phyloP scores from a whole-genome alignment of 495 filamentous ascomycete genomes.

The Pseudotulostoma volvatum region DNA sequence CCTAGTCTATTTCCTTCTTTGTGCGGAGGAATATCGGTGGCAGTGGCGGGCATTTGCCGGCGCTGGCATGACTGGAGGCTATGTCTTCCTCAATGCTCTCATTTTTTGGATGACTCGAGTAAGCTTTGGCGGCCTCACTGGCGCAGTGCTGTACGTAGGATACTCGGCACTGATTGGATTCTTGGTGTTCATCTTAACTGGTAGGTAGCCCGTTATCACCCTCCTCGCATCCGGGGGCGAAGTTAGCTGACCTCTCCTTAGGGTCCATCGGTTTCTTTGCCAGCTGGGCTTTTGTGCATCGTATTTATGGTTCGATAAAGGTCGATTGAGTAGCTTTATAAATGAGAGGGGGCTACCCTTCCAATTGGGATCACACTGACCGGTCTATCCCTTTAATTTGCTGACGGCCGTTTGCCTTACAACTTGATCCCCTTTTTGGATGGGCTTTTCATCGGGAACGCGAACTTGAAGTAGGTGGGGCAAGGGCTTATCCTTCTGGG shows the following conservation, averaged over 20 bases:
- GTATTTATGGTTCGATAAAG: slow-evolving; percentile 92
- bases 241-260: slow-evolving; percentile 15
- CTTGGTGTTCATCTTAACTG: slow-evolving; percentile 82
- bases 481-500: too few species aligned
- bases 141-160: slow-evolving; percentile 80
- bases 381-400: too few species aligned
- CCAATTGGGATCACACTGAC: too few species aligned
- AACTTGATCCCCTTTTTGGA: too few species aligned
- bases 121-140: slow-evolving; percentile 66
- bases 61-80: slow-evolving; percentile 71
- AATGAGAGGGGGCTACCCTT: too few species aligned
- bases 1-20: slow-evolving; percentile 87
- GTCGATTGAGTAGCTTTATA: too few species aligned
- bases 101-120: slow-evolving; percentile 79
- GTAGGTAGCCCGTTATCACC: slow-evolving; percentile 34
- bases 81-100: slow-evolving; percentile 78
- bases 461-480: too few species aligned
- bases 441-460: too few species aligned
- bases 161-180: slow-evolving; percentile 83
- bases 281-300: slow-evolving; percentile 81
- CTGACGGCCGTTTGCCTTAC: too few species aligned
- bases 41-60: slow-evolving; percentile 89
- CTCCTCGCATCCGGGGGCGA: background rate
- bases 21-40: slow-evolving; percentile 96
- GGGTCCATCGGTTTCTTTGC: slow-evolving; percentile 92